A percentile compares a stretch with the other conserved stretches of the same genome.
These are phyloP conservation scores for Candida adriatica DNA, from an alignment of 805 yeast genomes.

Conservation along the genomic window DNA sequence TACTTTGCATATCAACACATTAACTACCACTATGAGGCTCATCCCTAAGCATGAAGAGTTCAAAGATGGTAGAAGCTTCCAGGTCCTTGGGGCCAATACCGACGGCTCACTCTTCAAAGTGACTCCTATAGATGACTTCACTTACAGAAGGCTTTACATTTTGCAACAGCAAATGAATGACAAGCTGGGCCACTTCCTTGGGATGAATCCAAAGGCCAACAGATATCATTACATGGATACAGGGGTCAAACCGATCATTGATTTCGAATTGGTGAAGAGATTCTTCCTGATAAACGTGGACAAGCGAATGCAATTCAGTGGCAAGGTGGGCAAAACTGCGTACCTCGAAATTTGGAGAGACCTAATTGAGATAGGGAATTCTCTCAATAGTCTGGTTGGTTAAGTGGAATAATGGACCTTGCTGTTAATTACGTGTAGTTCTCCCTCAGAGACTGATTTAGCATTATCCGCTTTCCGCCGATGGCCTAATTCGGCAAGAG, in stretches of 20 bases:
- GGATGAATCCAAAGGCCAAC: slow-evolving; percentile 66
- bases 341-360: slow-evolving; percentile 64
- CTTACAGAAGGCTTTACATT: slow-evolving; percentile 75
- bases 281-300: slow-evolving; percentile 53
- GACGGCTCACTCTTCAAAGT: slow-evolving; percentile 79
- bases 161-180: slow-evolving; percentile 84
- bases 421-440: too few species aligned
- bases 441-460: too few species aligned
- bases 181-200: slow-evolving; percentile 64
- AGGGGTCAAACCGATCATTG: slow-evolving; percentile 57
- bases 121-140: slow-evolving; percentile 65
- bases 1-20: slow-evolving; percentile 61
- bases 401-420: too few species aligned
- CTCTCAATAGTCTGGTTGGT: slow-evolving; percentile 22
- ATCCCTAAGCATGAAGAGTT: slow-evolving; percentile 32
- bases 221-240: slow-evolving; percentile 27
- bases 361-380: slow-evolving; percentile 47
- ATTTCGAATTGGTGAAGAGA: slow-evolving; percentile 47
- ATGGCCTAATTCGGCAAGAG: too few species aligned
- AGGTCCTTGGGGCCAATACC: slow-evolving; percentile 60
- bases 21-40: slow-evolving; percentile 47
- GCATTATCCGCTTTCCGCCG: too few species aligned
- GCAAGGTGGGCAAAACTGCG: slow-evolving; percentile 52
- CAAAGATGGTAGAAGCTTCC: slow-evolving; percentile 34
- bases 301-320: slow-evolving; percentile 44